Percentiles rank a stretch among this genome's conserved stretches.
Evolutionary conservation across 108 stramenopile genomes (phyloP).

Genomic region (Chaetoceros muelleri): DNA sequence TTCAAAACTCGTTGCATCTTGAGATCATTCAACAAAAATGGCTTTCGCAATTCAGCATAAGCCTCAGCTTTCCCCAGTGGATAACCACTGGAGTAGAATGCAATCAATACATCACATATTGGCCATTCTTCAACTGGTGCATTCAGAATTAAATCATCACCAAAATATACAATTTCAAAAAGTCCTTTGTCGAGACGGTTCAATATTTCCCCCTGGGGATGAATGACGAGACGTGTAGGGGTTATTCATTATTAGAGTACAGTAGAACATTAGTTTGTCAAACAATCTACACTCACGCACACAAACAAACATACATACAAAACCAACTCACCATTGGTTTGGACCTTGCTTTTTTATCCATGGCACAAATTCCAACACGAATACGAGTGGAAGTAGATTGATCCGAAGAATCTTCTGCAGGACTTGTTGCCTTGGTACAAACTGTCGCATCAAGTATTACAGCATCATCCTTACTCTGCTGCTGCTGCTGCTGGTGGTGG

Average conservation of each 20-base stretch:
- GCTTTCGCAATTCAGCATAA: slow-evolving; percentile 83
- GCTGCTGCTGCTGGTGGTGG: neutral
- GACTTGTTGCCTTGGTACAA: neutral
- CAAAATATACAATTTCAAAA: slow-evolving; percentile 88
- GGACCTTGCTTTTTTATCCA: slow-evolving; percentile 90
- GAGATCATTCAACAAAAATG: slow-evolving; percentile 90
- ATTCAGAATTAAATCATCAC: slow-evolving; percentile 84
- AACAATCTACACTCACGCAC: too few relatives aligned
- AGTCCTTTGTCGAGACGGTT: slow-evolving; percentile 57
- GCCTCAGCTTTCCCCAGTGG: slow-evolving; percentile 88
- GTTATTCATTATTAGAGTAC: too few relatives aligned
- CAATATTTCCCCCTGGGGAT: slow-evolving; percentile 63
- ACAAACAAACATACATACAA: neutral
- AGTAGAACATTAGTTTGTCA: too few relatives aligned
- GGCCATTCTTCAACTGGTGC: slow-evolving; percentile 91
- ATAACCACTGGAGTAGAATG: slow-evolving; percentile 91
- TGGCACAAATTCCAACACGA: slow-evolving; percentile 92
- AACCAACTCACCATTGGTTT: slow-evolving; percentile 83
- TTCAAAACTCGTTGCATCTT: slow-evolving; percentile 75
- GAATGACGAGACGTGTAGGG: neutral
- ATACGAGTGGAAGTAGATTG: slow-evolving; percentile 39
- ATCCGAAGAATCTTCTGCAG: slow-evolving; percentile 4
- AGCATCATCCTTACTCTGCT: neutral
- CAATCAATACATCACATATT: slow-evolving; percentile 86
- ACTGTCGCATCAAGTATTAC: neutral